Percentiles rank a stretch among this genome's conserved stretches.
phyloP scores from a whole-genome alignment of 139 green algal species.

The Protoeuglena noctilucae region DNA sequence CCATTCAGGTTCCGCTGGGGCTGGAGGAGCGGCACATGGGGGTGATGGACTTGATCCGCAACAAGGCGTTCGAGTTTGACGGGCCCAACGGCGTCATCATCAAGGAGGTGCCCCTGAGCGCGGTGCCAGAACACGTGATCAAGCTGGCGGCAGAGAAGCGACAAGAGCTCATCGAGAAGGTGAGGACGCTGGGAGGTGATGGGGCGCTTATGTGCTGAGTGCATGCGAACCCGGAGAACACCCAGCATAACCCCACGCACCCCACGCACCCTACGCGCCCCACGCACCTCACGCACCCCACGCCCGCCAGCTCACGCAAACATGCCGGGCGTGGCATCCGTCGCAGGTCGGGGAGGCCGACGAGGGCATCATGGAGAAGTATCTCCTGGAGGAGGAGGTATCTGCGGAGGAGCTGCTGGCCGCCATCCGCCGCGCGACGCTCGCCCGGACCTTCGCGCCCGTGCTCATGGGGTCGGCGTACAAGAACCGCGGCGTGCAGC shows the following conservation, averaged over 20 bases:
- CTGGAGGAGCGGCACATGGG: constrained; percentile 74
- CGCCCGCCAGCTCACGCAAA: neutral
- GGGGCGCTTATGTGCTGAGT: neutral
- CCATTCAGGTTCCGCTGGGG: constrained; percentile 82
- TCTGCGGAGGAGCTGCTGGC: constrained; percentile 37
- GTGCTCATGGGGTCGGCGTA: constrained; percentile 92
- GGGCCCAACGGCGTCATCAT: constrained; percentile 52
- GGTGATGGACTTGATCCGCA: constrained; percentile 74
- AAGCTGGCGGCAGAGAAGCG: constrained; percentile 48
- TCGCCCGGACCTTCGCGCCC: constrained; percentile 45
- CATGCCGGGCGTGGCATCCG: neutral
- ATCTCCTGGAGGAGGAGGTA: constrained; percentile 67
- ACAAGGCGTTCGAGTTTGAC: constrained; percentile 40
- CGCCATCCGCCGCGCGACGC: constrained; percentile 37
- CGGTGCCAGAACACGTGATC: constrained; percentile 30
- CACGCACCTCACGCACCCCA: neutral
- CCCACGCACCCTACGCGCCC: neutral
- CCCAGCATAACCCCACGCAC: neutral
- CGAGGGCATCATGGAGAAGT: constrained; percentile 78
- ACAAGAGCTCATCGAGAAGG: constrained; percentile 18
- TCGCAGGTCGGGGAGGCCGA: constrained; percentile 50
- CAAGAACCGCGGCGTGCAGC: constrained; percentile 73
- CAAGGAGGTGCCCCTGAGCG: constrained; percentile 8
- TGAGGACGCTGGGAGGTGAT: neutral
- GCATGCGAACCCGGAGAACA: neutral